These are phyloP conservation scores for Breynia disticha DNA, from an alignment of 441 rosid species.

Conservation along the genomic window DNA sequence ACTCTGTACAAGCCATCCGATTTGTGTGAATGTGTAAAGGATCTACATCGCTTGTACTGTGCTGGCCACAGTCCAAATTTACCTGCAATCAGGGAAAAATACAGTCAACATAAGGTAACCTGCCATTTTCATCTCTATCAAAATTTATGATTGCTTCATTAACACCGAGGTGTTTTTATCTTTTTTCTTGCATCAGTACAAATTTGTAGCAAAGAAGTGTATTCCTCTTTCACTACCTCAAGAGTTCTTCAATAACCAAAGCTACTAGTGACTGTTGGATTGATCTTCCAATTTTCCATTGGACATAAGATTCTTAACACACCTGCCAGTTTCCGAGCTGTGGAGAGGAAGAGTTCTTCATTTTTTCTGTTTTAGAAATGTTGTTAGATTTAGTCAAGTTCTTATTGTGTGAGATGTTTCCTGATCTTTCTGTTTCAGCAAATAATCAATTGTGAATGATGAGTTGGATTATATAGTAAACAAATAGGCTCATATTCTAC, in stretches of 20 bases:
- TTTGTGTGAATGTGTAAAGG: slow-evolving; percentile 59
- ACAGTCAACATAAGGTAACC: slow-evolving; percentile 78
- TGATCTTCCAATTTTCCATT: slow-evolving; percentile 29
- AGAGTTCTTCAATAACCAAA: slow-evolving; percentile 47
- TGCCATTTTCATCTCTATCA: background rate
- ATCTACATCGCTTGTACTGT: slow-evolving; percentile 53
- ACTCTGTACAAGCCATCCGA: slow-evolving; percentile 60
- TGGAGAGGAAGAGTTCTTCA: background rate
- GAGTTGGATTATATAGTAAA: too few species aligned
- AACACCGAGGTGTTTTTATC: background rate
- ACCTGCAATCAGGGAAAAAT: slow-evolving; percentile 79
- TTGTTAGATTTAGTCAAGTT: background rate
- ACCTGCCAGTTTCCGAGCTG: background rate
- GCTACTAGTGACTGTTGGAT: slow-evolving; percentile 3
- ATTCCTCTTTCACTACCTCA: slow-evolving; percentile 65
- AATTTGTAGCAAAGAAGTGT: slow-evolving; percentile 39
- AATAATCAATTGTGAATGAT: background rate
- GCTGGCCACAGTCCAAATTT: slow-evolving; percentile 36
- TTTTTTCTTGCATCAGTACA: background rate
- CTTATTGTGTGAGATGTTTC: background rate
- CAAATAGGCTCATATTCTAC: too few species aligned
- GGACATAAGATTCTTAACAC: slow-evolving; percentile 16
- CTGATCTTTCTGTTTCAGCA: slow-evolving; percentile 7
- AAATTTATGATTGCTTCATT: background rate
- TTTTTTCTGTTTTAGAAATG: background rate